Base-by-base conservation (phyloP, 202 grass and related monocot genomes). In the Sporobolus alterniflorus region DNA sequence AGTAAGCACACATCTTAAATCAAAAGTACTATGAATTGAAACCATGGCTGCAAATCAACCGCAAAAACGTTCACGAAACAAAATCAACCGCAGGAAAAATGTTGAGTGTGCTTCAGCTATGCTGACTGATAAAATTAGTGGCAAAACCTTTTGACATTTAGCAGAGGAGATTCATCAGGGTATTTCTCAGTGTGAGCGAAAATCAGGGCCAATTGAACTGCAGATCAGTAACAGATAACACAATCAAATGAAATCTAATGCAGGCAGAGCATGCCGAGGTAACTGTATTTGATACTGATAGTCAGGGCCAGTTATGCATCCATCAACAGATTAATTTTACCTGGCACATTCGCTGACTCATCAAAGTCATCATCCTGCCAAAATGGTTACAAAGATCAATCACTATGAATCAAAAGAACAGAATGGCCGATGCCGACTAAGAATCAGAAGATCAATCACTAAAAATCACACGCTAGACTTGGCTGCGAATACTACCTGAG, bases 151-250 rank as follows among this genome's bases (percentile, higher is more conserved):
- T 78, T 94, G 56, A 92, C 82, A 84, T 96, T 96, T 30, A 99
- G 69, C 60, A 99, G 97, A 24, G 97, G 91, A 80, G 97, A 89
- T 84, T 99, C 87, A 5, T 99, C 93, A 15, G 93, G 97, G 69
- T 99, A 99, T 57, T 99, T 96, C 87, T 99, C 91, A 0, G 93
- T 99, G 81, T 99, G 97, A 6, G 91, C 90, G 88, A 99, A 99
- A 89, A 96, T 90, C 54, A 99, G 82, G 71, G 89, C 97, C 88
- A 99, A 76, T 82, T 99, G 86, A 91, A 99, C 93, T 99, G 93
- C 85, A 88, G 86, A 89, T 69, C 5, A 75, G 46, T 39, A 57
- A 36, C 49, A 75, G 51, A 69, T 26, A 46, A 66, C 39, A 87
- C 40, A 14, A 21, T 50, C 8, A 83, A 3, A 76, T 41, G 36